Conservation (phyloP, 257 asterid genomes). For the Solanum habrochaites region DNA sequence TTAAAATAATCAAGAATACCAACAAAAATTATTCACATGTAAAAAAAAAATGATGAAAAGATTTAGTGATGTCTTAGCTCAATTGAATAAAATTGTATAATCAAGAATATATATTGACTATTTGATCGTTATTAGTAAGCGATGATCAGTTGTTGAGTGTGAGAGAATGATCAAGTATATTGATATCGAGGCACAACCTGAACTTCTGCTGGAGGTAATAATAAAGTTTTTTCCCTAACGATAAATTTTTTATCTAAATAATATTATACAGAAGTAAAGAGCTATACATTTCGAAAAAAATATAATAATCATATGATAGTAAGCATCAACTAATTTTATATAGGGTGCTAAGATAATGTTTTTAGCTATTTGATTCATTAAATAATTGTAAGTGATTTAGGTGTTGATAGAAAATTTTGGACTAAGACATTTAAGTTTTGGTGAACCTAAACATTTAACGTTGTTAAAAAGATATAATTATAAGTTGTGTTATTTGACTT, state of each 20-base stretch:
- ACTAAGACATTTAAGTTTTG: not conserved
- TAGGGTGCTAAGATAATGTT: not conserved
- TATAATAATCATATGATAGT: not conserved
- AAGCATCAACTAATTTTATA: not conserved
- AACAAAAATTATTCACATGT: not conserved
- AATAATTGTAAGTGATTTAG: not conserved
- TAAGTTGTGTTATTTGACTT: not conserved
- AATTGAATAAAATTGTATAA: not conserved
- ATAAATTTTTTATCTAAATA: too few relatives aligned
- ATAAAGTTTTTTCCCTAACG: too few relatives aligned
- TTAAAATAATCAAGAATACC: not conserved
- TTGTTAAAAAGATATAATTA: not conserved
- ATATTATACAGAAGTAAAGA: accelerated
- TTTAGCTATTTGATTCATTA: not conserved
- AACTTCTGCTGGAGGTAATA: not conserved
- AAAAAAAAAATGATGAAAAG: not conserved
- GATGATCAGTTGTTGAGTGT: accelerated
- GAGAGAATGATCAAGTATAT: not conserved
- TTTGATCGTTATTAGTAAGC: not conserved
- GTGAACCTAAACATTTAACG: not conserved
- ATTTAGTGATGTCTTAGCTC: not conserved
- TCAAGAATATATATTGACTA: not conserved
- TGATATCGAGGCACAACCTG: not conserved
- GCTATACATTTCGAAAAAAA: too few relatives aligned
- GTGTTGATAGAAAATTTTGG: not conserved